Evolutionary conservation across 352 stramenopile genomes (phyloP), one percentile per base, ranked within the genome.

Genomic region (Phytophthora pistaciae): DNA sequence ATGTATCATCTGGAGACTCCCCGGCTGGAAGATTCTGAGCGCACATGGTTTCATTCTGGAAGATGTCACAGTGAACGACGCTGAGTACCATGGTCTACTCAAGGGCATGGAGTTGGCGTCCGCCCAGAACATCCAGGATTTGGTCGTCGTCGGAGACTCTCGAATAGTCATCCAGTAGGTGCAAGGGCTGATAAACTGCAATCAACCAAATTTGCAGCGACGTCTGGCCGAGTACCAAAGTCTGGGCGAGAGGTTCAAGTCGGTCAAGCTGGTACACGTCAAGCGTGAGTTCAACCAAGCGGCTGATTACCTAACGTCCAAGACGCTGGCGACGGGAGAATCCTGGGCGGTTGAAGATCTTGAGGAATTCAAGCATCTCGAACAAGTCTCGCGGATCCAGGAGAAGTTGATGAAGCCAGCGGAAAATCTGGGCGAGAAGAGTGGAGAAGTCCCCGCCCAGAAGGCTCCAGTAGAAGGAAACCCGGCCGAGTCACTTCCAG

Each of bases 201-300:
- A 63, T 6, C 56, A 63, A 23, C 56, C 56, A 1, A n/a, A 55
- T 11, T 16, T 53, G 14, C 14, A 36, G 16, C 38, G 52, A 3
- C 13, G 20, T 0, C n/a, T 68, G 2, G 29, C 27, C 1, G 40
- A 68, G 29, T 56, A 38, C 7, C 53, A 64, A 27, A 23, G 10
- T 1, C n/a, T 56, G 44, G 54, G n/a, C 18, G 7, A 21, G 1
- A 66, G 54, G 16, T 66, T 66, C 21, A 40, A 42, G 21, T 36
- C 36, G 6, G 2, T 60, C 3, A 5, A 9, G 5, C 8, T 60
- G 55, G 64, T 70, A 0, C 44, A 70, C n/a, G 54, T 70, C 3
- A 65, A 65, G 23, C 64, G 55, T 0, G 44, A 65, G 1, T 65
- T 20, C 20, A 59, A 60, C 25, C 64, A 70, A n/a, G 33, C 56